Base-by-base conservation (phyloP, 2,329 filamentous ascomycete species). In the Tolypocladium amazonense region DNA sequence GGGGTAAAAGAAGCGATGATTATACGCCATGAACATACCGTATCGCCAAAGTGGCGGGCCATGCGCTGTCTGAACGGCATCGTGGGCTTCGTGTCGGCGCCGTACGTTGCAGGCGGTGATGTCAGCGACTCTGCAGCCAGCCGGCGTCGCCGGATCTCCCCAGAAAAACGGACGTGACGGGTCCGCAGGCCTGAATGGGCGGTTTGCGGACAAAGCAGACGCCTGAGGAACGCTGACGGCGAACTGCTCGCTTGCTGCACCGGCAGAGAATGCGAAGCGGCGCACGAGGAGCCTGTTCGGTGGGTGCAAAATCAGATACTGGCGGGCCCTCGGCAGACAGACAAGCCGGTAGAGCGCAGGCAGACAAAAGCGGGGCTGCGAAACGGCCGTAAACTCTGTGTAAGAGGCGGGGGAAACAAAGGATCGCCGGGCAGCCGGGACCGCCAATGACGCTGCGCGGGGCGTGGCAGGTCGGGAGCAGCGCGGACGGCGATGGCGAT, bases 31-130 rank as follows among this genome's bases (percentile, higher is more conserved):
- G 62, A 61, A 69, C 76, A 67, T 73, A 78, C 76, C 64, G 76
- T 73, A 65, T 79, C 77, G 68, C 77, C 77, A 62, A 79, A 76
- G 57, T 76, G 76, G 68, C 77, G 77, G 58, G 76, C 76, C 70
- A 79, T 74, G 59, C 72, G 72, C 64, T 75, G 70, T 58, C 73
- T 69, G 61, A 76, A 73, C 27, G 73, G 72, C 73, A 76, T 75
- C 60, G 64, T 73, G 56, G 45, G 35, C 30, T 23, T 35, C 30
- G 9, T 5, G 20, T 15, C 9, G 47, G 27, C 11, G 18, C 27
- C 27, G 27, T n/a, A 11, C 3, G 47, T 2, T 9, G 12, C 18
- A 11, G 45, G 45, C 45, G 3, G 23, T 50, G 12, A 23, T 27
- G 1, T 50, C 45, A 14, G 15, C 2, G 50, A 33, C 27, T 18